phyloP scores from a whole-genome alignment of 768 basidiomycete species.

The Rhodotorula toruloides region DNA sequence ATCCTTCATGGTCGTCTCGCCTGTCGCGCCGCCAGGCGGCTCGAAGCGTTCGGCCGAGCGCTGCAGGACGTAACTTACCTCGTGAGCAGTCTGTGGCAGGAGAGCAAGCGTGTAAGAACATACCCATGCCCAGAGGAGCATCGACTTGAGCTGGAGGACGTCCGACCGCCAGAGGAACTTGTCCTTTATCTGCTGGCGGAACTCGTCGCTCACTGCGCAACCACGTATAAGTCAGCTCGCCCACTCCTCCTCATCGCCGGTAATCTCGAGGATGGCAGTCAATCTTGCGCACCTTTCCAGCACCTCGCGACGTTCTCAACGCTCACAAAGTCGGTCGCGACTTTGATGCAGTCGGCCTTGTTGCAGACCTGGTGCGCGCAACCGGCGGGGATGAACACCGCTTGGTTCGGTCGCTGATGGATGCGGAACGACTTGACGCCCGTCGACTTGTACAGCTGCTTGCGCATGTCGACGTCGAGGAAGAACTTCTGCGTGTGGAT shows the following conservation, averaged over 20 bases:
- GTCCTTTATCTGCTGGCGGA: conserved; percentile 75
- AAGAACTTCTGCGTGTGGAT: conserved; percentile 89
- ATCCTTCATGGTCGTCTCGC: no score
- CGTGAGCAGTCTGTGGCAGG: background rate
- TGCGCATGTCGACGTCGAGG: conserved; percentile 63
- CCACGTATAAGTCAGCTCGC: no score
- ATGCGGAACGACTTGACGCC: conserved; percentile 75
- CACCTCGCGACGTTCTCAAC: conserved; percentile 85
- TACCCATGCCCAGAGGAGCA: conserved; percentile 92
- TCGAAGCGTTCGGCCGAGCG: conserved; percentile 19
- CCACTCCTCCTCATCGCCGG: no score
- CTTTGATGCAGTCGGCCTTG: conserved; percentile 89
- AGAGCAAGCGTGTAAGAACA: conserved; percentile 48
- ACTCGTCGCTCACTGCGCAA: conserved; percentile 67
- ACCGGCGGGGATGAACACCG: conserved; percentile 91
- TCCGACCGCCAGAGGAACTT: conserved; percentile 89
- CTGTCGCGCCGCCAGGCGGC: no score
- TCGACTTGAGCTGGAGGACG: conserved; percentile 79
- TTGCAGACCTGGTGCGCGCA: conserved; percentile 69
- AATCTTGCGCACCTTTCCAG: conserved; percentile 51
- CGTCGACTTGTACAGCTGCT: conserved; percentile 60
- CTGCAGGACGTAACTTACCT: background rate
- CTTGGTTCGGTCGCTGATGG: conserved; percentile 86
- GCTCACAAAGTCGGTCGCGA: conserved; percentile 90
- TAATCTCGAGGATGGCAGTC: background rate